Evolutionary conservation across 1,139 yeast species (phyloP).

Genomic region (Barnettozyma hawaiiensis): DNA sequence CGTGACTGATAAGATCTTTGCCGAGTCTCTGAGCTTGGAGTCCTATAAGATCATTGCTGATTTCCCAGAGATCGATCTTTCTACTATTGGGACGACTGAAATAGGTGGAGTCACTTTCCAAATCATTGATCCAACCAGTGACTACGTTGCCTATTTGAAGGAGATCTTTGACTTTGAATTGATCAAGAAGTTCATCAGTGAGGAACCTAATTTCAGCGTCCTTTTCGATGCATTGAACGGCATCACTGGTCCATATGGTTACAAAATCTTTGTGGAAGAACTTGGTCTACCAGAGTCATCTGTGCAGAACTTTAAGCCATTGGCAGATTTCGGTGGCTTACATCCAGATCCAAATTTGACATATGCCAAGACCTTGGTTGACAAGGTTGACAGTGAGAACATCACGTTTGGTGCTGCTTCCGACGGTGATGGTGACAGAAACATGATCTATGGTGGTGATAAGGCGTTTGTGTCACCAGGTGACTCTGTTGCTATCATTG

Average conservation of each 20-base stretch:
- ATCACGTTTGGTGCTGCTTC: slow-evolving; percentile 97
- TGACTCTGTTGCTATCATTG: slow-evolving; percentile 95
- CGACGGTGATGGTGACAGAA: slow-evolving; percentile 98
- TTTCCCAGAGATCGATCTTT: slow-evolving; percentile 57
- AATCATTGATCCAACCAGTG: slow-evolving; percentile 75
- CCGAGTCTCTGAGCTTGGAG: slow-evolving; percentile 52
- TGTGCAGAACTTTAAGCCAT: slow-evolving; percentile 73
- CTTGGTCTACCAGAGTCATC: slow-evolving; percentile 67
- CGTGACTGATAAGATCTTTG: slow-evolving; percentile 83
- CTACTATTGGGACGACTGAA: slow-evolving; percentile 46
- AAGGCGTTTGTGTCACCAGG: slow-evolving; percentile 92
- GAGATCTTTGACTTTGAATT: slow-evolving; percentile 83
- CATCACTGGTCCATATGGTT: slow-evolving; percentile 96
- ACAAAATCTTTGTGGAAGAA: slow-evolving; percentile 76
- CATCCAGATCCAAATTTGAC: slow-evolving; percentile 98
- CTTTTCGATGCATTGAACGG: slow-evolving; percentile 92
- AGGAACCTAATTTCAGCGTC: slow-evolving; percentile 54
- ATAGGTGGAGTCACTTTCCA: slow-evolving; percentile 60
- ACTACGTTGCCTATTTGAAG: slow-evolving; percentile 74
- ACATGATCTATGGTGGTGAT: slow-evolving; percentile 95
- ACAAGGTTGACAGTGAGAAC: slow-evolving; percentile 68
- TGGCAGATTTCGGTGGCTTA: slow-evolving; percentile 92
- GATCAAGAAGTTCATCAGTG: slow-evolving; percentile 64
- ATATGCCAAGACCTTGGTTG: slow-evolving; percentile 84
- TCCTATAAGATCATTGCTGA: slow-evolving; percentile 52